Conservation (phyloP, 2,329 filamentous ascomycete genomes). For the Aureobasidium musti region DNA sequence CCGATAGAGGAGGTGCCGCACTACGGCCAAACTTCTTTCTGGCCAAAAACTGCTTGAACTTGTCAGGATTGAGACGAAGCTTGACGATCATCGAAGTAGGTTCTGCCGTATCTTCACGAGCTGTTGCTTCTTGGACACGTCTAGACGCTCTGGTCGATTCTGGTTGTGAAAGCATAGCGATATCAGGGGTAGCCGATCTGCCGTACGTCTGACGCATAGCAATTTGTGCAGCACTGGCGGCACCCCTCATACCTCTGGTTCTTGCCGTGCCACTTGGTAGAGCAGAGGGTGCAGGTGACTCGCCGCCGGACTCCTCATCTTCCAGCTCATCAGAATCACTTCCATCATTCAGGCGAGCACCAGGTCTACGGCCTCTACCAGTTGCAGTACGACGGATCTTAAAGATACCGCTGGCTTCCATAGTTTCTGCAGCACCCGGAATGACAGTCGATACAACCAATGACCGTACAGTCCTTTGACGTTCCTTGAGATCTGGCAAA, state of each 20-base stretch:
- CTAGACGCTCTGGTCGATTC: conserved; percentile 66
- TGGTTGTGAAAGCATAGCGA: conserved; percentile 64
- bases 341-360: conserved; percentile 58
- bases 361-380: conserved; percentile 56
- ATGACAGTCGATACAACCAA: conserved; percentile 90
- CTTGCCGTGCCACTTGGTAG: conserved; percentile 69
- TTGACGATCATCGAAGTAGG: conserved; percentile 73
- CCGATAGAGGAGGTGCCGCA: conserved; percentile 35
- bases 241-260: conserved; percentile 84
- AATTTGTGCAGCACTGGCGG: conserved; percentile 81
- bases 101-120: conserved; percentile 82
- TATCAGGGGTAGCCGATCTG: conserved; percentile 90
- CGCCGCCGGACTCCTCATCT: conserved; percentile 81
- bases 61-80: conserved; percentile 71
- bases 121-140: conserved; percentile 57
- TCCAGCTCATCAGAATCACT: conserved; percentile 86
- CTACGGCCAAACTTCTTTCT: conserved; percentile 52
- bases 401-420: conserved; percentile 85
- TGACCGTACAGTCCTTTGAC: conserved; percentile 88
- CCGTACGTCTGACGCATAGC: conserved; percentile 72
- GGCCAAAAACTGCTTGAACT: conserved; percentile 65
- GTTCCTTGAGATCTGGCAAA: conserved; percentile 92
- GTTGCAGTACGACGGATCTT: conserved; percentile 58
- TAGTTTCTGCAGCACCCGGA: conserved; percentile 74
- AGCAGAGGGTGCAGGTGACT: conserved; percentile 76